phyloP scores from a whole-genome alignment of 495 filamentous ascomycete genomes.

The Lasiosphaeria hispida region DNA sequence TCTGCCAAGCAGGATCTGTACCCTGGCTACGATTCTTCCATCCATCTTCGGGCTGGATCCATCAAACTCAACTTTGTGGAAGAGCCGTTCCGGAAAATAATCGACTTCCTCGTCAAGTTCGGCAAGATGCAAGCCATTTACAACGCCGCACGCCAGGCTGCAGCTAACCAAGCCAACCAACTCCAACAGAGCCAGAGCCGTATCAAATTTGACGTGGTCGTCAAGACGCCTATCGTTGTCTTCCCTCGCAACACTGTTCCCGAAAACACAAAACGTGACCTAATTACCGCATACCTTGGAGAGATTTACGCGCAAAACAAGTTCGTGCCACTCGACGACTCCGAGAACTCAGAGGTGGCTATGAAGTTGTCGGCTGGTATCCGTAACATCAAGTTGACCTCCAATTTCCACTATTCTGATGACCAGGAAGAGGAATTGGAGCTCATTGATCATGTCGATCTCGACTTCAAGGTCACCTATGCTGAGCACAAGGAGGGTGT shows the following conservation, averaged over 20 bases:
- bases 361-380: conserved; percentile 92
- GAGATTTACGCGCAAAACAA: conserved; percentile 96
- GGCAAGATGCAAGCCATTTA: conserved; percentile 99
- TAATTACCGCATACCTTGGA: conserved; percentile 87
- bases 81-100: conserved; percentile 96
- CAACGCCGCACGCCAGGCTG: conserved; percentile 92
- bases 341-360: conserved; percentile 63
- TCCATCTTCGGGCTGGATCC: conserved; percentile 85
- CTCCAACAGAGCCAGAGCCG: conserved; percentile 84
- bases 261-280: conserved; percentile 60
- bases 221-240: conserved; percentile 93
- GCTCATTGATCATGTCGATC: conserved; percentile 92
- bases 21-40: conserved; percentile 92
- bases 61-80: conserved; percentile 95
- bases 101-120: conserved; percentile 96
- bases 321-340: conserved; percentile 78
- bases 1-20: conserved; percentile 62
- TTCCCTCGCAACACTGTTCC: conserved; percentile 76
- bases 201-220: conserved; percentile 87
- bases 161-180: conserved; percentile 90
- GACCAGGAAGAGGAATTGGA: conserved; percentile 80
- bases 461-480: conserved; percentile 87
- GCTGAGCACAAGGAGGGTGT: conserved; percentile 75
- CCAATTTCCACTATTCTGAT: conserved; percentile 77
- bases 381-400: conserved; percentile 85